Evolutionary conservation across 1,284 basidiomycete species (phyloP), one percentile per base, ranked within the genome.

Genomic region (Filobasidium uniguttulatum): DNA sequence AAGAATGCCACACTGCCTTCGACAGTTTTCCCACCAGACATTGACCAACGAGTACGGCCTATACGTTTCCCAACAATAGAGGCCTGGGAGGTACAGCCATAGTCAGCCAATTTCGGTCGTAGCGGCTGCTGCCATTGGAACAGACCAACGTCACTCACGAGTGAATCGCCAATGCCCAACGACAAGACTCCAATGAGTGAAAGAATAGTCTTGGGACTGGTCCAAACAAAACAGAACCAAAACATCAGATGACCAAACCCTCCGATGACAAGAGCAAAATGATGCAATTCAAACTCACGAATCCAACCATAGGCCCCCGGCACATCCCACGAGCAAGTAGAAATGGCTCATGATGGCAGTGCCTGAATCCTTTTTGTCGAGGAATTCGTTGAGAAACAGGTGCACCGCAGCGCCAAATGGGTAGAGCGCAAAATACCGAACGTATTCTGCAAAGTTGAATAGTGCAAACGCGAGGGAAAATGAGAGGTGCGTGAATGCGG

Each of bases 321-420:
- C 90, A 68, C 91, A 97, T 0, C 94, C 94, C 0, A 88, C 89
- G 48, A 99, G 72, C 41, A 99, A 73, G 72, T 97, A 99, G 62
- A 98, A 97, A 68, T 98, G 94, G 62, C 86, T 90, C 55, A 99
- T 69, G 59, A 98, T 94, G 10, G 91, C 94, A 8, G 93, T 94
- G 5, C 94, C 94, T 43, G 82, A 78, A 67, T 99, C 94, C 72
- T 91, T 90, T 59, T 83, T 69, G 75, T 99, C 94, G 62, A 97
- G 73, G 63, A 99, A 99, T 68, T 98, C 93, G 71, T 84, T 85
- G 77, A 98, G 82, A 71, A 99, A 99, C 54, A 97, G 72, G 70
- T 99, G 94, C 23, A 99, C 79, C 10, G 81, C 76, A 4, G 87
- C 93, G 7, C 91, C 90, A 60, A 97, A 85, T 3, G 94, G 94